Evolutionary conservation across 495 filamentous ascomycete genomes (phyloP), one percentile per base, ranked within the genome.

Genomic region (Penicillium cosmopolitanum): DNA sequence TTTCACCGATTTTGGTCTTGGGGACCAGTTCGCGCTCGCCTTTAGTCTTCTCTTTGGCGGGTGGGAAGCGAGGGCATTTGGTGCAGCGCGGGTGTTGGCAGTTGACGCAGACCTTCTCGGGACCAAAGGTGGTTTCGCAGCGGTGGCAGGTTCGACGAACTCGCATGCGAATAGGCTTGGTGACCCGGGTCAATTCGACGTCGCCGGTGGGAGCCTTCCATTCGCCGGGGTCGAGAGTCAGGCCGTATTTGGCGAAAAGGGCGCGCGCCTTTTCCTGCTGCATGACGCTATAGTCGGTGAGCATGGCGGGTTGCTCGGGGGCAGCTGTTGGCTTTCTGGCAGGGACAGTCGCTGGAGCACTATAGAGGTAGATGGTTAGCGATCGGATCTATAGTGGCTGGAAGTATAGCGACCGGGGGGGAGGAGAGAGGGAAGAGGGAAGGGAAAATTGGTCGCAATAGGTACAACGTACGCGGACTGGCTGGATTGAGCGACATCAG

Each of bases 131-230:
- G 4, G 87, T 86, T 60, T 88, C 81, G 71, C 91, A 96, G 57
- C 82, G 83, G 68, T 96, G 91, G 66, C 91, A 96, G 55, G 80
- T 86, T 53, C 90, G 88, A 64, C 91, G 93, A 36, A 97, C 88
- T 34, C 94, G 85, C 89, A 98, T 96, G 62, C 92, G 89, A 60
- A 97, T 91, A 16, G 90, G 86, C 73, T 94, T 96, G 70, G 94
- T 86, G 16, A 97, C 87, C 25, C 94, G 89, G 50, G 87, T 74
- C 19, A 86, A 80, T 53, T 87, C 81, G 33, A 78, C 75, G 57
- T 84, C 82, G 19, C 19, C 44, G 58, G 73, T 71, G 44, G 81
- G 74, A 47, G 78, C 75, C 62, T 83, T 84, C 87, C 86, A 90
- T 69, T 92, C 89, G 58, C 80, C 83, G 12, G 86, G 82, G 62